These are phyloP conservation scores for Cerioporus squamosus DNA, from an alignment of 1,284 basidiomycete genomes.

Conservation along the genomic window DNA sequence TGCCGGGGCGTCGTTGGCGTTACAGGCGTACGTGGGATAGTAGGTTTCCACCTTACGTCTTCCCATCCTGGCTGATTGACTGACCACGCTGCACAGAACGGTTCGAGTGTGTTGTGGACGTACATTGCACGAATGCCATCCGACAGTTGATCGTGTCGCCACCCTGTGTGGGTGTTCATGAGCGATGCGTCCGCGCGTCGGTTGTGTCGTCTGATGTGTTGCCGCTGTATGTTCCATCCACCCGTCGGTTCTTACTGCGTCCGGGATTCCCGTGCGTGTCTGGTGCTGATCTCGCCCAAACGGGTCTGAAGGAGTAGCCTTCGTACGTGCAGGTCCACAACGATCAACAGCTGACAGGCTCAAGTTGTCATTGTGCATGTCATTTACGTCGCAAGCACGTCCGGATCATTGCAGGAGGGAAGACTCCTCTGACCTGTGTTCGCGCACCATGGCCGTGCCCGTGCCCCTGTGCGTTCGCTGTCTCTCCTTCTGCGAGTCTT, in stretches of 20 bases:
- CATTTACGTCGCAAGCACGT: slow-evolving; percentile 18
- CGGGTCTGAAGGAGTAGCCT: slow-evolving; percentile 14
- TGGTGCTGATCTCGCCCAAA: slow-evolving; percentile 20
- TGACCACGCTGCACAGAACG: neutral
- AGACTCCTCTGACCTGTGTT: slow-evolving; percentile 7
- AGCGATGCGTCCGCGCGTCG: neutral
- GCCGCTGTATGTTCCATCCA: slow-evolving; percentile 10
- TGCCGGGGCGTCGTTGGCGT: neutral
- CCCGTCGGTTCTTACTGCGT: slow-evolving; percentile 16
- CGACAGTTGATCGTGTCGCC: neutral
- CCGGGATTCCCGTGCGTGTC: slow-evolving; percentile 21
- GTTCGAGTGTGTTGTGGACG: neutral
- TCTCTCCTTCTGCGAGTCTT: slow-evolving; percentile 7
- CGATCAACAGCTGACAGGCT: slow-evolving; percentile 20
- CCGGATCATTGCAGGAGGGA: neutral
- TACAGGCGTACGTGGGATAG: slow-evolving; percentile 4
- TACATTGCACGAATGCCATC: slow-evolving; percentile 4
- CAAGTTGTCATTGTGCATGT: slow-evolving; percentile 2
- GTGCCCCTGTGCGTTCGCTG: slow-evolving; percentile 4
- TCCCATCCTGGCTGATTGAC: neutral
- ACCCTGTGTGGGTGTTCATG: neutral
- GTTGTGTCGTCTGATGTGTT: slow-evolving; percentile 11
- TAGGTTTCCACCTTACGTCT: slow-evolving; percentile 9
- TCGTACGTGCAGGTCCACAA: neutral
- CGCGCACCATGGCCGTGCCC: slow-evolving; percentile 8